These are phyloP conservation scores for Tulasnella sp. DNA, from an alignment of 768 basidiomycete genomes.

Conservation along the genomic window DNA sequence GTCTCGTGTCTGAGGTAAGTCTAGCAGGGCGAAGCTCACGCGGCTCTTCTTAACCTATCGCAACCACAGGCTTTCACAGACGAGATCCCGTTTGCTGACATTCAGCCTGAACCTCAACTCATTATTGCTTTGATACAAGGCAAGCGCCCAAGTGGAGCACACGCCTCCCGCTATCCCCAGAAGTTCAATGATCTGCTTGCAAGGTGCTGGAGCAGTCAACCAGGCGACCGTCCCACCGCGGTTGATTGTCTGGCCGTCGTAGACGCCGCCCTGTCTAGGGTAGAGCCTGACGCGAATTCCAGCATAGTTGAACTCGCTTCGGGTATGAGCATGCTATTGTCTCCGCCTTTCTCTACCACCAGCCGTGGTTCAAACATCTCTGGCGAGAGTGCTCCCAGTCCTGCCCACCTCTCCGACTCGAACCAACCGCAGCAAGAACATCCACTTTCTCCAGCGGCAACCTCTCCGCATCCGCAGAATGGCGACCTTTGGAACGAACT, in stretches of 20 bases:
- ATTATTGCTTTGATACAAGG: background rate
- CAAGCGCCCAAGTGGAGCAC: background rate
- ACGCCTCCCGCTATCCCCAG: background rate
- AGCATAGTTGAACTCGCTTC: background rate
- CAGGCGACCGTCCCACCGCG: background rate
- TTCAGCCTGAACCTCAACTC: background rate
- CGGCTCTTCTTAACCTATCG: background rate
- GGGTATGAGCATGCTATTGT: background rate
- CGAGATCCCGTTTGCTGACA: background rate
- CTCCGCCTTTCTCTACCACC: background rate
- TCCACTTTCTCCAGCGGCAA: background rate
- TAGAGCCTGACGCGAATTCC: background rate
- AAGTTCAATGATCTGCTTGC: background rate
- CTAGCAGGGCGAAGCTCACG: background rate
- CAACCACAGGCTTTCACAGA: background rate
- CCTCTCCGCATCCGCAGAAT: background rate
- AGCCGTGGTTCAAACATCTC: background rate
- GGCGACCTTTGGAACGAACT: background rate
- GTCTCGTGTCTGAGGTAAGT: slow-evolving; percentile 9
- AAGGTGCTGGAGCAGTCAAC: background rate
- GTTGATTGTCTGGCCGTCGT: background rate
- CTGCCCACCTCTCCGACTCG: background rate
- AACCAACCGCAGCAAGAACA: background rate
- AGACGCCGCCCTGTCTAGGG: background rate
- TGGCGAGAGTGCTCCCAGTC: background rate